Evolutionary conservation across 768 basidiomycete genomes (phyloP).

Genomic region (Tricholoma matsutake): DNA sequence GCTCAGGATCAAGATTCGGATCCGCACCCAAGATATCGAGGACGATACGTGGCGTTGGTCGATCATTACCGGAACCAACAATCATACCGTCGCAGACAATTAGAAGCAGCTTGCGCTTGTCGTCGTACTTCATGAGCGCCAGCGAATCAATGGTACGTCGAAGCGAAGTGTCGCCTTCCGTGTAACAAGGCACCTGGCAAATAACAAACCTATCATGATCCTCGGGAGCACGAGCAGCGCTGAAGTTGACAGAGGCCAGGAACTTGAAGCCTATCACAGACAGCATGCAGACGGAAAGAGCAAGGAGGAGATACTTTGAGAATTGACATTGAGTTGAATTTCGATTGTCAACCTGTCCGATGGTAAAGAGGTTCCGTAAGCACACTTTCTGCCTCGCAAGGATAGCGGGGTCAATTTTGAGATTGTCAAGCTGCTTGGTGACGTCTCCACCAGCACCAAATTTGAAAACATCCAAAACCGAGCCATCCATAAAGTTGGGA

Average conservation of each 20-base stretch:
- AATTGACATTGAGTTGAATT: constrained; percentile 91
- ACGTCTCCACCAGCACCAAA: constrained; percentile 74
- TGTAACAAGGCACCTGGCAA: constrained; percentile 98
- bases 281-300: constrained; percentile 89
- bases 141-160: constrained; percentile 90
- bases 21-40: constrained; percentile 95
- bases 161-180: constrained; percentile 87
- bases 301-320: constrained; percentile 87
- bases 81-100: constrained; percentile 98
- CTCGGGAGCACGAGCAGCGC: constrained; percentile 71
- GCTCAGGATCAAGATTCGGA: constrained; percentile 90
- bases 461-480: constrained; percentile 73
- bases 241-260: constrained; percentile 79
- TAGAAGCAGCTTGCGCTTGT: constrained; percentile 93
- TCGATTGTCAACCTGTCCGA: constrained; percentile 91
- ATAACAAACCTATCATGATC: constrained; percentile 93
- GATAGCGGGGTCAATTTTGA: constrained; percentile 57
- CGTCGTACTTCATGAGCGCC: constrained; percentile 93
- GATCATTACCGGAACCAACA: constrained; percentile 94
- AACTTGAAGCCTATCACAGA: constrained; percentile 92
- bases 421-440: constrained; percentile 65
- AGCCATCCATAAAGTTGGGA: constrained; percentile 67
- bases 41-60: constrained; percentile 93
- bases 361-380: constrained; percentile 87
- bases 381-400: constrained; percentile 80